Evolutionary conservation across 106 monocot species (phyloP).

Genomic region (Ottelia alismoides): DNA sequence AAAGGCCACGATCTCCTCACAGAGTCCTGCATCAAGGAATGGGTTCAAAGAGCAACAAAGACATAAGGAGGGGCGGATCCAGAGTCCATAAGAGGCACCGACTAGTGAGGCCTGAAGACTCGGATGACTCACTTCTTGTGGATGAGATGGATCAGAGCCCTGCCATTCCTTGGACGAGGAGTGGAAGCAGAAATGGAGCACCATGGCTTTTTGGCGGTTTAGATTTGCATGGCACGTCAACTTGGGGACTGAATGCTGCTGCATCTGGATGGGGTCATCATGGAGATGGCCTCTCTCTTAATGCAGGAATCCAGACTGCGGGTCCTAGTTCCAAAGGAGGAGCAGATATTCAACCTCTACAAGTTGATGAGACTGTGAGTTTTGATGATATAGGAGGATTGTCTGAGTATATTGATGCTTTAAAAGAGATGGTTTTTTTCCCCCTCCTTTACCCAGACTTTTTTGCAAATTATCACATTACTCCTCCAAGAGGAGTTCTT

Average conservation of each 20-base stretch:
- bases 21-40: slow-evolving; percentile 78
- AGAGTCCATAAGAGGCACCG: slow-evolving; percentile 71
- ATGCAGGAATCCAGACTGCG: slow-evolving; percentile 74
- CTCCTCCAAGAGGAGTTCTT: slow-evolving; percentile 94
- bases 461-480: slow-evolving; percentile 88
- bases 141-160: slow-evolving; percentile 92
- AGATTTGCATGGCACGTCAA: slow-evolving; percentile 69
- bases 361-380: slow-evolving; percentile 86
- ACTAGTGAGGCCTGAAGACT: slow-evolving; percentile 64
- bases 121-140: slow-evolving; percentile 98
- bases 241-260: slow-evolving; percentile 81
- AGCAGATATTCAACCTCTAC: slow-evolving; percentile 94
- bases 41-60: slow-evolving; percentile 55
- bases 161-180: slow-evolving; percentile 61
- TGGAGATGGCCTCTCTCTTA: slow-evolving; percentile 49
- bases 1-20: slow-evolving; percentile 61
- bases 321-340: slow-evolving; percentile 99
- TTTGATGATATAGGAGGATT: slow-evolving; percentile 97
- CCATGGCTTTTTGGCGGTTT: slow-evolving; percentile 79
- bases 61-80: slow-evolving; percentile 60
- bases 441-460: slow-evolving; percentile 96
- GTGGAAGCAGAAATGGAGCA: slow-evolving; percentile 55
- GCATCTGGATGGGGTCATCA: slow-evolving; percentile 97
- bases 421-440: slow-evolving; percentile 99
- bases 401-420: slow-evolving; percentile 83